These are phyloP conservation scores for Colletotrichum karsti DNA, from an alignment of 2,329 filamentous ascomycete species.

Conservation along the genomic window DNA sequence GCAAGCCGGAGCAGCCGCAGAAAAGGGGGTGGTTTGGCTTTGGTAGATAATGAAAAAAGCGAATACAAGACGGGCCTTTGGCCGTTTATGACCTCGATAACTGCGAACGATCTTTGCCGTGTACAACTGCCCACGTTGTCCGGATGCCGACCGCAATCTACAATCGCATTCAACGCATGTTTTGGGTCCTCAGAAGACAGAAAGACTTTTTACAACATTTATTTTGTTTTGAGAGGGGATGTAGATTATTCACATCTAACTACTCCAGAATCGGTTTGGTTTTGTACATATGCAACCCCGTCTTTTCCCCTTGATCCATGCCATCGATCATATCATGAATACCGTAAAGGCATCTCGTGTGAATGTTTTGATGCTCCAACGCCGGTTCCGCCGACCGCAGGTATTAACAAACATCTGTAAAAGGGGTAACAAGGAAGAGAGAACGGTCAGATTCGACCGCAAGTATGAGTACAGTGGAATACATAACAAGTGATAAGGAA, in stretches of 20 bases:
- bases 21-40: constrained; percentile 86
- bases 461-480: constrained; percentile 61
- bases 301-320: constrained; percentile 49
- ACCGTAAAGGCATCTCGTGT: constrained; percentile 48
- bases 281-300: constrained; percentile 54
- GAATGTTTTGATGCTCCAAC: constrained; percentile 61
- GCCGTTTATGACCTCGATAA: neutral
- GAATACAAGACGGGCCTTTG: neutral
- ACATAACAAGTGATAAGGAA: constrained; percentile 48
- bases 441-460: constrained; percentile 38
- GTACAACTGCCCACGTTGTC: no score
- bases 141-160: no score
- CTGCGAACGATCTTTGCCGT: no score
- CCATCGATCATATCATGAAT: constrained; percentile 56
- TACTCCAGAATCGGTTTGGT: constrained; percentile 48
- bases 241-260: constrained; percentile 61
- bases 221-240: constrained; percentile 60
- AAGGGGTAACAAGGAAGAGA: constrained; percentile 43
- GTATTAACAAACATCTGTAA: constrained; percentile 55
- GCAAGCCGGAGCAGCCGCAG: constrained; percentile 53
- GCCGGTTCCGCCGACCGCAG: constrained; percentile 56
- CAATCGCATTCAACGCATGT: no score
- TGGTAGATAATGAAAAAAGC: constrained; percentile 51
- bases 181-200: no score
- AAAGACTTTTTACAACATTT: neutral